Evolutionary conservation across 2,329 filamentous ascomycete genomes (phyloP).

Genomic region (Plenodomus biglobosus): DNA sequence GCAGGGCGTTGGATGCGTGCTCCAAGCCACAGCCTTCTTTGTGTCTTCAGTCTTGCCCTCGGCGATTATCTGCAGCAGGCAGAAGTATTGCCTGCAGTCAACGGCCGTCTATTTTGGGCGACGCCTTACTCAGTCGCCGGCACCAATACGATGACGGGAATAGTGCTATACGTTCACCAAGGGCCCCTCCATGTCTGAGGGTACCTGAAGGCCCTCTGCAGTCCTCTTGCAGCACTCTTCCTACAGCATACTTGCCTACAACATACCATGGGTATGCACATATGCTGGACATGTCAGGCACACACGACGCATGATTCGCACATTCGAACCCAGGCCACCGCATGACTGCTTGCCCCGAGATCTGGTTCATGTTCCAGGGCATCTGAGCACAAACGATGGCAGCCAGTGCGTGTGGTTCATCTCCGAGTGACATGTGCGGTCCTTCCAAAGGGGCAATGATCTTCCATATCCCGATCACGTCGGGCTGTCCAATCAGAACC

Average conservation of each 20-base stretch:
- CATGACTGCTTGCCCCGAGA: neutral
- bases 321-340: neutral
- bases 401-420: conserved; percentile 2
- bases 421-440: conserved; percentile 8
- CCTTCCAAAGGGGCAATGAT: conserved; percentile 4
- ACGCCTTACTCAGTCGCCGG: conserved; percentile 1
- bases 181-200: too few species aligned
- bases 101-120: conserved; percentile 3
- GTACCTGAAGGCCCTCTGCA: too few species aligned
- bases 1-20: conserved; percentile 11
- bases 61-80: conserved; percentile 9
- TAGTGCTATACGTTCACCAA: neutral
- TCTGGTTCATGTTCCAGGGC: neutral
- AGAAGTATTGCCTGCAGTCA: conserved; percentile 13
- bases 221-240: conserved; percentile 2
- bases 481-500: conserved; percentile 19
- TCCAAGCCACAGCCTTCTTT: conserved; percentile 8
- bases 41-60: conserved; percentile 2
- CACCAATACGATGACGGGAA: conserved; percentile 2
- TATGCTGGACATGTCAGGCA: neutral
- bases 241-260: too few species aligned
- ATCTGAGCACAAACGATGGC: neutral
- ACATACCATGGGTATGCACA: too few species aligned
- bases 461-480: neutral
- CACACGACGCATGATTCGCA: neutral